phyloP scores from a whole-genome alignment of 176 grass and related monocot genomes.

The Avena sativa region DNA sequence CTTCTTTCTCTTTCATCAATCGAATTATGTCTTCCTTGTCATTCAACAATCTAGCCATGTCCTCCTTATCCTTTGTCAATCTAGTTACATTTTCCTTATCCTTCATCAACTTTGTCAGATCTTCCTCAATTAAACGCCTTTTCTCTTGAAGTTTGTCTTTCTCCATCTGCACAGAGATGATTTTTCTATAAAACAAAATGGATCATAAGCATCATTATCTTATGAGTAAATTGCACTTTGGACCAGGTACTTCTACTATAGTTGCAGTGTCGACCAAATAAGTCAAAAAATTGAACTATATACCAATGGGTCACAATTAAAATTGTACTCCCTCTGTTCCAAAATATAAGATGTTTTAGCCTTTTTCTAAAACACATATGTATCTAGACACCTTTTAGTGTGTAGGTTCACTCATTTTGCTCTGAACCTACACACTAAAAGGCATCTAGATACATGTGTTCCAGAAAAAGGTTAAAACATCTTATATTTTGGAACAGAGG shows the following conservation, averaged over 20 bases:
- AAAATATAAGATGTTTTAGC: too few species aligned
- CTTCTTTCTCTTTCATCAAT: slow-evolving; percentile 88
- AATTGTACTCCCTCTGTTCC: neutral
- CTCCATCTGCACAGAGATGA: slow-evolving; percentile 38
- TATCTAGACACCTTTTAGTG: too few species aligned
- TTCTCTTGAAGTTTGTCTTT: slow-evolving; percentile 46
- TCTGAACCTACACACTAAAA: too few species aligned
- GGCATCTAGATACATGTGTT: too few species aligned
- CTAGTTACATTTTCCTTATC: slow-evolving; percentile 53
- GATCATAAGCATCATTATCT: neutral
- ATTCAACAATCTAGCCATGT: slow-evolving; percentile 60
- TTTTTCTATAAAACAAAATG: neutral
- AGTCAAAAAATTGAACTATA: neutral
- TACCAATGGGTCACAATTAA: neutral
- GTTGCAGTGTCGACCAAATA: neutral
- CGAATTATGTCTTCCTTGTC: slow-evolving; percentile 75
- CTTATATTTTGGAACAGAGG: too few species aligned
- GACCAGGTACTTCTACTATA: neutral
- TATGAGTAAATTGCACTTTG: neutral
- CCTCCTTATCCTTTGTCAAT: slow-evolving; percentile 63
- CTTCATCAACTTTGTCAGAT: slow-evolving; percentile 40
- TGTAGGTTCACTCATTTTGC: too few species aligned
- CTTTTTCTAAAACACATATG: too few species aligned
- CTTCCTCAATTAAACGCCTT: slow-evolving; percentile 31
- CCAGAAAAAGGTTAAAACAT: too few species aligned